Evolutionary conservation across 495 filamentous ascomycete genomes (phyloP).

Genomic region (Rhizodiscina lignyota): DNA sequence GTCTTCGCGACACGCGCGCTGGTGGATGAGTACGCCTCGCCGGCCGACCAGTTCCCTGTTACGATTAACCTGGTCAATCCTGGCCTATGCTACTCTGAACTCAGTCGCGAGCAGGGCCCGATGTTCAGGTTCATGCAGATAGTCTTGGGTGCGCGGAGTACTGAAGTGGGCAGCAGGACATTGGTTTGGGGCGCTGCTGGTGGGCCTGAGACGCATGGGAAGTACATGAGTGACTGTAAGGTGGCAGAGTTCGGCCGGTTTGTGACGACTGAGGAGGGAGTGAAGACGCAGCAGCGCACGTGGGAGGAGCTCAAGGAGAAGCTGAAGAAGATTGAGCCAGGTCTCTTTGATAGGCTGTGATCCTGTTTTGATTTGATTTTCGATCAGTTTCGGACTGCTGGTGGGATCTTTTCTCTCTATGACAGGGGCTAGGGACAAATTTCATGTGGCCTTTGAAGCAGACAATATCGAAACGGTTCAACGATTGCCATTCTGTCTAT

Average conservation of each 20-base stretch:
- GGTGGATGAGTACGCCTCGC: neutral
- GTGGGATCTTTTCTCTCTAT: too few species aligned
- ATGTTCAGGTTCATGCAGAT: neutral
- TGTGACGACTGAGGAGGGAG: neutral
- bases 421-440: too few species aligned
- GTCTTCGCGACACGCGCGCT: neutral
- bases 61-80: constrained; percentile 3
- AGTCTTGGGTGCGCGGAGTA: neutral
- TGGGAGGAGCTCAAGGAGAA: neutral
- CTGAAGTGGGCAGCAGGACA: neutral
- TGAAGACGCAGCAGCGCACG: neutral
- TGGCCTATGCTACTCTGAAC: constrained; percentile 1
- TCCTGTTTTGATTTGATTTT: too few species aligned
- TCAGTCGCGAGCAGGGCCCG: neutral
- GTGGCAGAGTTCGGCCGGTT: neutral
- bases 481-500: too few species aligned
- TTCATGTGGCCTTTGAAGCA: too few species aligned
- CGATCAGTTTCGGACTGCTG: too few species aligned
- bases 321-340: neutral
- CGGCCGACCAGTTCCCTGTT: constrained; percentile 1
- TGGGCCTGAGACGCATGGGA: neutral
- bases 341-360: neutral
- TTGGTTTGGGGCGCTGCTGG: neutral
- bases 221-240: neutral
- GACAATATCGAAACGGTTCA: too few species aligned